Evolutionary conservation across 2,329 filamentous ascomycete species (phyloP).

Genomic region (Chaetomium olivaceum): DNA sequence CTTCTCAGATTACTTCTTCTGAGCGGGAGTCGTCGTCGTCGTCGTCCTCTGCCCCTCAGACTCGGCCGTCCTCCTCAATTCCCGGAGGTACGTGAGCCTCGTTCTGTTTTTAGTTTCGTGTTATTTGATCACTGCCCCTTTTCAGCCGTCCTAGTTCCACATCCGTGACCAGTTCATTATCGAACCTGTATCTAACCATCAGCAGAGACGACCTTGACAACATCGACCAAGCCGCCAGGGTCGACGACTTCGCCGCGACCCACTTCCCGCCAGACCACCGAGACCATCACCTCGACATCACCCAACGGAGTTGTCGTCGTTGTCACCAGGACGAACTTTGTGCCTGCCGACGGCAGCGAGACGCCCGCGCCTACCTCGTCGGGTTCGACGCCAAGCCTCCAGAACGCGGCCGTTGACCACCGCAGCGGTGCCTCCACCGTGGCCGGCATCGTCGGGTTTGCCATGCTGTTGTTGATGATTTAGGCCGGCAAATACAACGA

Average conservation of each 20-base stretch:
- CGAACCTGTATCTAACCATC: slow-evolving; percentile 3
- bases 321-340: slow-evolving; percentile 53
- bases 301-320: slow-evolving; percentile 47
- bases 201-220: slow-evolving; percentile 28
- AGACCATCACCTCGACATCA: slow-evolving; percentile 49
- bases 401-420: slow-evolving; percentile 33
- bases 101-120: background rate
- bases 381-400: slow-evolving; percentile 39
- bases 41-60: slow-evolving; percentile 24
- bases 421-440: background rate
- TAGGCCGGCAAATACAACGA: background rate
- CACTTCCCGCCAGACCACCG: slow-evolving; percentile 37
- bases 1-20: slow-evolving; percentile 34
- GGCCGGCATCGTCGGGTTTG: background rate
- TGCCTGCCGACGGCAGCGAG: slow-evolving; percentile 43
- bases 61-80: slow-evolving; percentile 26
- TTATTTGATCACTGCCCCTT: background rate
- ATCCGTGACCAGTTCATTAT: background rate
- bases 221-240: slow-evolving; percentile 3
- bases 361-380: slow-evolving; percentile 37
- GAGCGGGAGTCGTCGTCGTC: slow-evolving; percentile 21
- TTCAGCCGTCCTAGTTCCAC: background rate
- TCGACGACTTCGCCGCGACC: slow-evolving; percentile 17
- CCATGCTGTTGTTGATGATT: slow-evolving; percentile 6
- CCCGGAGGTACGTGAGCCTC: slow-evolving; percentile 30